phyloP scores from a whole-genome alignment of 441 rosid genomes.

The Melastoma candidum region DNA sequence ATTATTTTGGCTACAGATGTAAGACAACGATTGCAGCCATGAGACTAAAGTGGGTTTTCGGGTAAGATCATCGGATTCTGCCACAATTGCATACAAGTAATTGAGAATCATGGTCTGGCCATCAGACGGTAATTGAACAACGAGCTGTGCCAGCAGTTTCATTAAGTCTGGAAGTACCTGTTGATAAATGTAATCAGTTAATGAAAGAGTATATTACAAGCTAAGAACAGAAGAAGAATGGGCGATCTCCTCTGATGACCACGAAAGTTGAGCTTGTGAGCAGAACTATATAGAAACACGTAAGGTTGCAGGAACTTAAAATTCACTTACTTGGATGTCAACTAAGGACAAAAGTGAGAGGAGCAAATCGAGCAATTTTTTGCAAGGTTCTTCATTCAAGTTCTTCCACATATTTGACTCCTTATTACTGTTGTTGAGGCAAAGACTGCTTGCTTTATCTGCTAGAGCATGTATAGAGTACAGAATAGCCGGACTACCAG shows the following conservation, averaged over 20 bases:
- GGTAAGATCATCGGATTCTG: conserved; percentile 87
- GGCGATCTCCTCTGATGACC: conserved; percentile 2
- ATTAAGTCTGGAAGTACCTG: conserved; percentile 68
- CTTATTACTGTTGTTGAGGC: conserved; percentile 18
- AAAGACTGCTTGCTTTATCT: conserved; percentile 50
- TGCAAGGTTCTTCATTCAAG: conserved; percentile 57
- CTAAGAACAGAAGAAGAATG: conserved; percentile 4
- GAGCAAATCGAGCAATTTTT: conserved; percentile 63
- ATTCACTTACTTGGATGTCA: conserved; percentile 70
- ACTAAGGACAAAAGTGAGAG: conserved; percentile 63
- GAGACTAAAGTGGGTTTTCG: conserved; percentile 85
- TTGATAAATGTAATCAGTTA: too few relatives aligned
- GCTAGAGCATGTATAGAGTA: conserved; percentile 66
- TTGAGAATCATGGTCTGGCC: conserved; percentile 59
- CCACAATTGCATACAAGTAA: conserved; percentile 57
- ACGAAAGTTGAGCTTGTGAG: conserved; percentile 4
- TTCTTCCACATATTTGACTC: conserved; percentile 39
- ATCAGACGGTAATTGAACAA: conserved; percentile 52
- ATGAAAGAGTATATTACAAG: too few relatives aligned
- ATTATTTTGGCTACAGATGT: conserved; percentile 26
- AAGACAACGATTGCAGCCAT: conserved; percentile 85
- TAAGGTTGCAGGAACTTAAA: conserved; percentile 1
- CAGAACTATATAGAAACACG: conserved; percentile 3
- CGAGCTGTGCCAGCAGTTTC: conserved; percentile 60
- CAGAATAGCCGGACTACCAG: conserved; percentile 83